Evolutionary conservation across 2,329 filamentous ascomycete genomes (phyloP).

Genomic region (Claviceps citrina): DNA sequence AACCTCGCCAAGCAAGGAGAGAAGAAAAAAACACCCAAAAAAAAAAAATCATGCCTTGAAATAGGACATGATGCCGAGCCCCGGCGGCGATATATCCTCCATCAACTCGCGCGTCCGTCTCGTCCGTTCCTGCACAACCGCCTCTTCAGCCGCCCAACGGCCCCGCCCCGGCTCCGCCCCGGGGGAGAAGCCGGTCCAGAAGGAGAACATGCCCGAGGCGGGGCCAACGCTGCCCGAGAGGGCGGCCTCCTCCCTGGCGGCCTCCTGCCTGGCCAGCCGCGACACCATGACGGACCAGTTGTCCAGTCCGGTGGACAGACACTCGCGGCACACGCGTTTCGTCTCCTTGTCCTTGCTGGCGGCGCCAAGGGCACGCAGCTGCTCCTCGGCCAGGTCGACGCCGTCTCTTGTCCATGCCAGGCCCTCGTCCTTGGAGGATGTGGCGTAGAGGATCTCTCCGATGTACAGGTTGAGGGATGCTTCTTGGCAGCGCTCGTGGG

Average conservation of each 20-base stretch:
- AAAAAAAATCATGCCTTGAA: conserved; percentile 20
- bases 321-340: conserved; percentile 54
- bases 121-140: conserved; percentile 36
- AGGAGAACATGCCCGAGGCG: conserved; percentile 19
- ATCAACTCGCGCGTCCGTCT: conserved; percentile 36
- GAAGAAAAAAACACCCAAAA: background rate
- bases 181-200: conserved; percentile 20
- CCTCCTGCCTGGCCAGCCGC: conserved; percentile 41
- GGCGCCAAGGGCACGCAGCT: conserved; percentile 31
- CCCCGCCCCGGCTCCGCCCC: conserved; percentile 20
- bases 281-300: conserved; percentile 77
- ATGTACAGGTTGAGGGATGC: conserved; percentile 79
- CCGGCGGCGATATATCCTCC: conserved; percentile 29
- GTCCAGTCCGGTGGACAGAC: conserved; percentile 56
- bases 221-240: conserved; percentile 21
- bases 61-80: conserved; percentile 18
- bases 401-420: conserved; percentile 82
- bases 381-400: conserved; percentile 63
- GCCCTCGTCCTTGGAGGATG: conserved; percentile 46
- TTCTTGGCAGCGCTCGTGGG: conserved; percentile 62
- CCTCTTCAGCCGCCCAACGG: conserved; percentile 39
- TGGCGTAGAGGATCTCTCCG: conserved; percentile 78
- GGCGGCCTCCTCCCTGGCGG: conserved; percentile 21
- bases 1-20: background rate
- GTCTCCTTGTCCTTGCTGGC: conserved; percentile 14